Percentiles rank a stretch among this genome's conserved stretches.
Evolutionary conservation across 345 rosid genomes (phyloP).

Genomic region (Euphorbia tirucalli): DNA sequence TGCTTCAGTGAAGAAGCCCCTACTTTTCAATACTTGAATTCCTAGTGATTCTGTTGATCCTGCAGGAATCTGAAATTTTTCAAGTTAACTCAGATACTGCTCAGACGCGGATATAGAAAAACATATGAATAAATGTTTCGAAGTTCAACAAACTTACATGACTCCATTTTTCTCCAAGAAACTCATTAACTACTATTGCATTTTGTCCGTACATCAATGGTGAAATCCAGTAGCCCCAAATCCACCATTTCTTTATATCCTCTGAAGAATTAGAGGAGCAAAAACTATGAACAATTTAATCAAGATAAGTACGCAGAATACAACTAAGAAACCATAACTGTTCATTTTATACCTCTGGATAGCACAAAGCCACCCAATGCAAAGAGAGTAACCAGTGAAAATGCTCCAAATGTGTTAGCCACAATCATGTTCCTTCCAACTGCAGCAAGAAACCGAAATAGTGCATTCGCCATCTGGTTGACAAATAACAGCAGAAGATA

Average conservation of each 20-base stretch:
- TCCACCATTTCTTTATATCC: conserved; percentile 73
- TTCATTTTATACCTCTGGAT: conserved; percentile 29
- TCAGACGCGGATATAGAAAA: not conserved
- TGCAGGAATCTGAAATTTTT: conserved; percentile 21
- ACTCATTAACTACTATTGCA: conserved; percentile 61
- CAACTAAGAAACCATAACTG: not conserved
- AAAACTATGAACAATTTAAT: not conserved
- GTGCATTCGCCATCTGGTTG: conserved; percentile 42
- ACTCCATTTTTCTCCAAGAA: conserved; percentile 63
- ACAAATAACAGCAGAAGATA: conserved; percentile 33
- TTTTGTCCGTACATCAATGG: conserved; percentile 79
- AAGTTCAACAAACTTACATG: conserved; percentile 24
- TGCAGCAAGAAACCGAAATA: conserved; percentile 47
- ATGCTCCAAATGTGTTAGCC: conserved; percentile 40
- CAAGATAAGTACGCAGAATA: not conserved
- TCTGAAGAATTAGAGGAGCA: conserved; percentile 33
- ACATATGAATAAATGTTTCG: not conserved
- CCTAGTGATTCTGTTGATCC: conserved; percentile 41
- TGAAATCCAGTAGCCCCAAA: conserved; percentile 75
- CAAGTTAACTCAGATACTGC: not conserved
- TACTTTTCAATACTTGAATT: conserved; percentile 36
- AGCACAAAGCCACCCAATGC: conserved; percentile 45
- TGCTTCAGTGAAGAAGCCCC: conserved; percentile 45
- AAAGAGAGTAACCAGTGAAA: conserved; percentile 32
- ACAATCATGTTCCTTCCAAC: conserved; percentile 41